Evolutionary conservation across 129 eudicot genomes (phyloP), one percentile per base, ranked within the genome.

Genomic region (Lactuca sativa): DNA sequence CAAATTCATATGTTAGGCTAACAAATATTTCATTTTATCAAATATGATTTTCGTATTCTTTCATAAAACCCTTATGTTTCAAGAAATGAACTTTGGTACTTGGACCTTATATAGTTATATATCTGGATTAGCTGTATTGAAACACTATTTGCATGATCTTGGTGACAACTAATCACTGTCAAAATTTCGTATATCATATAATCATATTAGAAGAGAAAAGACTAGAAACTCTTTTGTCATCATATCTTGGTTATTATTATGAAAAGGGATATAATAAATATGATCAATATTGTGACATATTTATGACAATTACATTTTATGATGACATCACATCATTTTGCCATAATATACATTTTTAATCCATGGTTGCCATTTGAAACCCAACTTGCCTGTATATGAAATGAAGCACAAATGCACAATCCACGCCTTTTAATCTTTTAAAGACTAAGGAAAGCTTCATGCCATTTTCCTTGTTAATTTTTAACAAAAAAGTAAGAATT

Each of bases 361-460:
- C 15, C 10, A 36, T 33, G 70, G 8, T 34, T 62, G 12, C n/a
- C 14, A 37, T 38, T 62, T 43, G 56, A 38, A 43, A 17, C 56
- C 58, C 7, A 43, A 12, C 31, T 12, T 18, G 43, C n/a, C 30
- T 64, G 47, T 18, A 21, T 41, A 21, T 41, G 55, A 37, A 55
- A 69, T 55, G 36, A 54, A 56, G 72, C 72, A 57, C 60, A 44
- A 56, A 54, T 43, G 78, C 72, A 66, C 60, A 44, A 56, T 17
- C 38, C 79, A 74, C 59, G 73, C 79, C 51, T 66, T 72, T 47
- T 25, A 25, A 25, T 25, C 30, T 25, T 21, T 18, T 48, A 56
- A 56, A 31, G 32, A 65, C 30, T 16, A 43, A 43, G 14, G 67
- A 74, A 74, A 65, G 79, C 25, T 66, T 56, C 78, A 74, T 56